phyloP scores from a whole-genome alignment of 192 early-diverging fungal species.

The Umbelopsis vinacea region DNA sequence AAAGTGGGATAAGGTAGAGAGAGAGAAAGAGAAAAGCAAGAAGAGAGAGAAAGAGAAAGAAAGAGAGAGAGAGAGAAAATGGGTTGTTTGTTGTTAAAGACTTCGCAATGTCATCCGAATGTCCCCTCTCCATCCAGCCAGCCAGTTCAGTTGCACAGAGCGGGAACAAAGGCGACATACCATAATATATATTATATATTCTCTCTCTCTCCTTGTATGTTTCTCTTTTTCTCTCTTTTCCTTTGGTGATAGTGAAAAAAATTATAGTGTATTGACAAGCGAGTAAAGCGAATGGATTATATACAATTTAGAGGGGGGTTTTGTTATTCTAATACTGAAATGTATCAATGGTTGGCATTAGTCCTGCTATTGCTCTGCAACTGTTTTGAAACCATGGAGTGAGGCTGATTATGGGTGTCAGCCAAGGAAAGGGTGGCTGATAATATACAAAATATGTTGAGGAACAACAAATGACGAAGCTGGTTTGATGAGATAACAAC shows the following conservation, averaged over 20 bases:
- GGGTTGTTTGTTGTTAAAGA: slow-evolving; percentile 7
- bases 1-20: background rate
- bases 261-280: no score
- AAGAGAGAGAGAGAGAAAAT: background rate
- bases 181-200: no score
- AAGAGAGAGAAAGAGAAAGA: background rate
- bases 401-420: background rate
- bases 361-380: background rate
- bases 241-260: no score
- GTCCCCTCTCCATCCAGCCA: background rate
- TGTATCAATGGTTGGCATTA: background rate
- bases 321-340: no score
- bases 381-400: background rate
- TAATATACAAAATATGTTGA: no score
- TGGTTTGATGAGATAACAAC: background rate
- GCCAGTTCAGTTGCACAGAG: slow-evolving; percentile 15
- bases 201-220: background rate
- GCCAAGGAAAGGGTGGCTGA: no score
- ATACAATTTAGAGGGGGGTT: no score
- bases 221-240: background rate
- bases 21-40: background rate
- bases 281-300: no score
- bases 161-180: background rate
- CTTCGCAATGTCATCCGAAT: slow-evolving; percentile 16
- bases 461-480: no score